Percentiles rank a stretch among this genome's conserved stretches.
Conservation (phyloP, 2,329 filamentous ascomycete species). For the Pezicula radicicola region DNA sequence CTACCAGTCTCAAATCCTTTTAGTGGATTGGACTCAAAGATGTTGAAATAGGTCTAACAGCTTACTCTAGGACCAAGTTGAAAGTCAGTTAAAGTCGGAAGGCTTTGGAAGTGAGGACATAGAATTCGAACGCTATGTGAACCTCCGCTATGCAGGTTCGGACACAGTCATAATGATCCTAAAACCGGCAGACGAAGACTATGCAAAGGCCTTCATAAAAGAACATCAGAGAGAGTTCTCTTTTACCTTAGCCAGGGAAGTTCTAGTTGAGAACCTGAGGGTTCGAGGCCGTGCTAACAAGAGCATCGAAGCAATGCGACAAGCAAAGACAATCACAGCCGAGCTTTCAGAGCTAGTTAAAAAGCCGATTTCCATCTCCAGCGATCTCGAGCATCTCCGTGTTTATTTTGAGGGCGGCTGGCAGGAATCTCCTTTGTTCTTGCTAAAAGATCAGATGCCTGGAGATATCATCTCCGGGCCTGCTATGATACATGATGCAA, state of each 20-base stretch:
- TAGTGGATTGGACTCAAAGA: too few relatives aligned
- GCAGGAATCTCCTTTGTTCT: constrained; percentile 8
- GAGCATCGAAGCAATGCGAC: constrained; percentile 40
- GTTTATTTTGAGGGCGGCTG: constrained; percentile 12
- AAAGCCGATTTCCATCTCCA: neutral
- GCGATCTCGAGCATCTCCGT: neutral
- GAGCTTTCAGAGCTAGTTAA: constrained; percentile 1
- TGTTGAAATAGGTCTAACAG: too few relatives aligned
- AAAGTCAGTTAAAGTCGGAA: constrained; percentile 63
- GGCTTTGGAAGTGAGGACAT: constrained; percentile 73
- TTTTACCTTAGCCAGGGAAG: constrained; percentile 77
- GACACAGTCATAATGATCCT: constrained; percentile 87
- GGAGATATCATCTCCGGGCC: constrained; percentile 74
- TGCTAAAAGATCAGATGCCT: constrained; percentile 64
- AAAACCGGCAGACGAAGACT: constrained; percentile 65
- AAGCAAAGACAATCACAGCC: constrained; percentile 3
- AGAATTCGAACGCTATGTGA: constrained; percentile 86
- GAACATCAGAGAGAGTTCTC: constrained; percentile 90
- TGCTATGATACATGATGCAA: constrained; percentile 80
- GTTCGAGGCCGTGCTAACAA: constrained; percentile 85
- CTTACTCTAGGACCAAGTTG: constrained; percentile 42
- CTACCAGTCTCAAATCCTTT: too few relatives aligned
- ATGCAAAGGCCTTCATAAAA: constrained; percentile 75
- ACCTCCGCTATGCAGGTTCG: constrained; percentile 86
- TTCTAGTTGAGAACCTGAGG: constrained; percentile 84